Evolutionary conservation across 768 basidiomycete species (phyloP).

Genomic region (Pulveroboletus ravenelii): DNA sequence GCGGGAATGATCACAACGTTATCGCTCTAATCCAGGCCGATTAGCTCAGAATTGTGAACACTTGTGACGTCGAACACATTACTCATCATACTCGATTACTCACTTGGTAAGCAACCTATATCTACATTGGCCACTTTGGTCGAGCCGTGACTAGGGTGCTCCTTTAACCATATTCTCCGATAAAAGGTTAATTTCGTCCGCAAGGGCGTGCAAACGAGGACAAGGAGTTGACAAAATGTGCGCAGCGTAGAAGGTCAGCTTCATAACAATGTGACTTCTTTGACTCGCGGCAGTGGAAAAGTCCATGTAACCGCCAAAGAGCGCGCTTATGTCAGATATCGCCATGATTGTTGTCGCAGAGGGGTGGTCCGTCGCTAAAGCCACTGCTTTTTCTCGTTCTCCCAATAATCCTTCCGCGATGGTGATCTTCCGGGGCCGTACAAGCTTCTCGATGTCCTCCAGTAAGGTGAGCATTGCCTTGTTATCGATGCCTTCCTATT

Average conservation of each 20-base stretch:
- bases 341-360: constrained; percentile 16
- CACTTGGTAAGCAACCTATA: neutral
- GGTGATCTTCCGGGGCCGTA: constrained; percentile 42
- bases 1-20: no score
- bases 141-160: neutral
- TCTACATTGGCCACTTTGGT: neutral
- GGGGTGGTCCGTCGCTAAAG: constrained; percentile 12
- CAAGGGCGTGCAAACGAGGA: constrained; percentile 35
- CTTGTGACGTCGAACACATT: neutral
- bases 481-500: constrained; percentile 33
- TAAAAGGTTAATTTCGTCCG: constrained; percentile 37
- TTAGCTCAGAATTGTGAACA: neutral
- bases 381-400: neutral
- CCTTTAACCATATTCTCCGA: constrained; percentile 27
- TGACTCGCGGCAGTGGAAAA: constrained; percentile 1
- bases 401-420: neutral
- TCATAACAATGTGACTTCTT: constrained; percentile 44
- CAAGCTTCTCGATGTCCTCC: constrained; percentile 47
- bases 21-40: neutral
- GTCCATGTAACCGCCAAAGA: constrained; percentile 14
- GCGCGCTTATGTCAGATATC: constrained; percentile 23
- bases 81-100: neutral
- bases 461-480: constrained; percentile 50
- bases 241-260: constrained; percentile 67
- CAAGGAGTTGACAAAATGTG: constrained; percentile 50